phyloP scores from a whole-genome alignment of 2,329 filamentous ascomycete genomes.

The Pseudogymnoascus sp. region DNA sequence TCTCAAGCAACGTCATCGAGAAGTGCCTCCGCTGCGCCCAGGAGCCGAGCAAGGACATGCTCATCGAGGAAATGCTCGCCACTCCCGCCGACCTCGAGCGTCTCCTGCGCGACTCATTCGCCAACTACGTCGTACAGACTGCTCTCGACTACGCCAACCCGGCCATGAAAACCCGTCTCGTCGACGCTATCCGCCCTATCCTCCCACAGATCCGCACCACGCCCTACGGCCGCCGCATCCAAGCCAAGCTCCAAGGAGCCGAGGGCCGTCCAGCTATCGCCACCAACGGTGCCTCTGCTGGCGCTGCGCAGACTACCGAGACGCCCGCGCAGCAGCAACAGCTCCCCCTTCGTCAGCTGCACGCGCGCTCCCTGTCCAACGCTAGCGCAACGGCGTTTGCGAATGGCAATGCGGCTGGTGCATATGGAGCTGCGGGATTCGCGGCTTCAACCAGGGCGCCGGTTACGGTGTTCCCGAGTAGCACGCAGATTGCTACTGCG shows the following conservation, averaged over 20 bases:
- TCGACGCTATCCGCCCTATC: slow-evolving; percentile 79
- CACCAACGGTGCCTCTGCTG: not conserved
- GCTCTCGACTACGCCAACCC: slow-evolving; percentile 78
- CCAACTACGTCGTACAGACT: slow-evolving; percentile 97
- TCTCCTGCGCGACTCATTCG: slow-evolving; percentile 84
- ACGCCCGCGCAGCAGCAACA: slow-evolving; percentile 14
- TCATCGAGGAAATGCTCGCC: slow-evolving; percentile 76
- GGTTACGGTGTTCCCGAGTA: not conserved
- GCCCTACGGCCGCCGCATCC: slow-evolving; percentile 88
- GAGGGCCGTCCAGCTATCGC: slow-evolving; percentile 32
- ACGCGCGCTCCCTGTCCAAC: slow-evolving; percentile 28
- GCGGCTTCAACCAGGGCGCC: not conserved
- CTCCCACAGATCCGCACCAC: slow-evolving; percentile 80
- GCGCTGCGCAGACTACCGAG: not conserved
- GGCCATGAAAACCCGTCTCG: slow-evolving; percentile 64
- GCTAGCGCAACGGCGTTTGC: slow-evolving; percentile 23
- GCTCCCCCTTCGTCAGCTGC: slow-evolving; percentile 21
- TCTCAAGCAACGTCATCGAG: slow-evolving; percentile 98
- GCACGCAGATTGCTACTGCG: not conserved
- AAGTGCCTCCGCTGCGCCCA: slow-evolving; percentile 86
- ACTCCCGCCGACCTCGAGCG: slow-evolving; percentile 71
- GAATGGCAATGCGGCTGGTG: slow-evolving; percentile 18
- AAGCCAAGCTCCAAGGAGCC: slow-evolving; percentile 70
- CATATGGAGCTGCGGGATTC: slow-evolving; percentile 19
- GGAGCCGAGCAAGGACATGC: slow-evolving; percentile 63